Base-by-base conservation (phyloP, 169 alveolate species). In the Plasmodium ovale region DNA sequence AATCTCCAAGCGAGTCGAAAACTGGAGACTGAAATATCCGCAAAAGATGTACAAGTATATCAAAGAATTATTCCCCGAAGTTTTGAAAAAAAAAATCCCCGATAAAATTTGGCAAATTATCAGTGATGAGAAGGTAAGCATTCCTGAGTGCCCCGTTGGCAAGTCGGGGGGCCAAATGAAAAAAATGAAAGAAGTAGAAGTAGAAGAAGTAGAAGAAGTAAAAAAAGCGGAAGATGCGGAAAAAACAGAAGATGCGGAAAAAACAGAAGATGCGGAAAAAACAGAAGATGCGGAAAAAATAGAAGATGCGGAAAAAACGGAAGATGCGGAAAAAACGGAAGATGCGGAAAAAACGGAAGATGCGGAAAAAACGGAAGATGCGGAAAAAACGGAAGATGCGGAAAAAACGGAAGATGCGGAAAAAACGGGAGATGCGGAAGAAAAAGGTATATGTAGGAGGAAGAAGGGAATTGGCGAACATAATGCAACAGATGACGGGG, bases 21-120 rank as follows among this genome's bases (percentile, higher is more conserved):
- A 93, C 72, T 94, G 97, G 97, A 84, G 95, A 16, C 70, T 94
- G 19, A 71, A 93, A 4, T 87, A 77, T 51, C 95, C 97, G 3
- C 96, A 92, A 88, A 92, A 88, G 23, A 29, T 72, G 19, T 87
- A 87, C 39, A 71, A 60, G 59, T 87, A 60, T 44, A 70, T 72
- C 21, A 72, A 93, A 49, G 93, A 93, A 27, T 37, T 92, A 2
- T 91, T 87, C 68, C 84, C 90, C 1, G 65, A 73, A 21, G 87
- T 73, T 14, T 47, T 73, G 25, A 87, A 74, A 16, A 70, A 74
- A 73, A 44, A 58, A 72, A 73, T 70, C 25, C 42, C 92, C 10
- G 88, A 64, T 10, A 35, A 33, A 6, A 72, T 87, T 33, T 72
- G 71, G 84, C 3, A 62, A 33, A 72, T 70, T 33, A 87, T 73